Percentiles rank a stretch among this genome's conserved stretches.
phyloP scores from a whole-genome alignment of 345 rosid species.

The Turritis glabra region DNA sequence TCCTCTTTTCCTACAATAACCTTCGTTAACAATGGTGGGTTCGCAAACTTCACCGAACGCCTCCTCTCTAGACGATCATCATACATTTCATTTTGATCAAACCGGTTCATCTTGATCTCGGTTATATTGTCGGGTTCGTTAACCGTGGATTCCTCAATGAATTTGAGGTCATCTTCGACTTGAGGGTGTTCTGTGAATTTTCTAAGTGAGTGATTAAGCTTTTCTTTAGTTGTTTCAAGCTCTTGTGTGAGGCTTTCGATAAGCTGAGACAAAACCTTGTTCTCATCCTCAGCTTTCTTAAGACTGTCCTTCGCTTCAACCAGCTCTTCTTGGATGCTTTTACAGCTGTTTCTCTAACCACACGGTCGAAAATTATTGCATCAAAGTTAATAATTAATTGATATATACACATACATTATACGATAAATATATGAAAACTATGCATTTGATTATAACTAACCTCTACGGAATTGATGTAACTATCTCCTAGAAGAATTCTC shows the following conservation, averaged over 20 bases:
- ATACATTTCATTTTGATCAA: slow-evolving; percentile 17
- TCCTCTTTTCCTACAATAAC: slow-evolving; percentile 41
- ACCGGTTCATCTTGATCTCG: slow-evolving; percentile 29
- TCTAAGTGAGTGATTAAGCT: slow-evolving; percentile 34
- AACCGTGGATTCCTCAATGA: slow-evolving; percentile 44
- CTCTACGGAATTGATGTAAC: slow-evolving; percentile 53
- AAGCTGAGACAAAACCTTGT: slow-evolving; percentile 40
- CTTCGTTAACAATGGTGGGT: slow-evolving; percentile 52
- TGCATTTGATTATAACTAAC: slow-evolving; percentile 24
- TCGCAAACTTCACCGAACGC: slow-evolving; percentile 70
- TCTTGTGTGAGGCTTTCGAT: slow-evolving; percentile 52
- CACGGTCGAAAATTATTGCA: background rate
- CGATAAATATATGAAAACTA: background rate
- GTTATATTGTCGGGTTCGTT: slow-evolving; percentile 19
- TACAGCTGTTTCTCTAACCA: slow-evolving; percentile 5
- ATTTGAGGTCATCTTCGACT: slow-evolving; percentile 56
- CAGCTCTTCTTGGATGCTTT: slow-evolving; percentile 55
- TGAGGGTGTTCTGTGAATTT: slow-evolving; percentile 26
- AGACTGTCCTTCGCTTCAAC: slow-evolving; percentile 59
- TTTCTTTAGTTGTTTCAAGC: slow-evolving; percentile 52
- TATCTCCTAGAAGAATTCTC: slow-evolving; percentile 61
- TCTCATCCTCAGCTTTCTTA: slow-evolving; percentile 52
- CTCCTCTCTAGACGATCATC: slow-evolving; percentile 51
- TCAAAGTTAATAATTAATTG: background rate
- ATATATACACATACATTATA: background rate